Percentiles rank a stretch among this genome's conserved stretches.
These are phyloP conservation scores for Selenicereus undatus DNA, from an alignment of 148 eudicot species.

Conservation along the genomic window DNA sequence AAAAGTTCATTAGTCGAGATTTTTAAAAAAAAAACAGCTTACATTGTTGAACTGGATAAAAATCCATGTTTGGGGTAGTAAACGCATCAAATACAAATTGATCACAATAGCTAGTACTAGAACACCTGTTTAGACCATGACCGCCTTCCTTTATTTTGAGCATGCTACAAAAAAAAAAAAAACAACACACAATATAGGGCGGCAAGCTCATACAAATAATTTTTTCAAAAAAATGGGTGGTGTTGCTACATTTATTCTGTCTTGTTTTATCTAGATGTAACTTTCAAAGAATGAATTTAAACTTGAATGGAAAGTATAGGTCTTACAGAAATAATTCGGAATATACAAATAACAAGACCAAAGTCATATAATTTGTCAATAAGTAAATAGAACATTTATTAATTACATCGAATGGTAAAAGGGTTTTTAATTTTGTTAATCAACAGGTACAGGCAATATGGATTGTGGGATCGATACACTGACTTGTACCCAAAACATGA, in stretches of 20 bases:
- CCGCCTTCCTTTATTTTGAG: no score
- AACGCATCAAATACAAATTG: no score
- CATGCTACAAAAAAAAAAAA: no score
- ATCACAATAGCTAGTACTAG: no score
- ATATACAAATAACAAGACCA: not conserved
- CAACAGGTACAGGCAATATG: conserved; percentile 73
- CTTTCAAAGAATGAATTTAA: not conserved
- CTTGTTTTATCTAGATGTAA: not conserved
- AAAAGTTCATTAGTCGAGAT: no score
- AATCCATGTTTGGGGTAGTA: no score
- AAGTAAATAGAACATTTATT: no score
- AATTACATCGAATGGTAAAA: not conserved
- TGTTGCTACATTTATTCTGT: not conserved
- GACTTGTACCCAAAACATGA: conserved; percentile 58
- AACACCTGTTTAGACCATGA: no score
- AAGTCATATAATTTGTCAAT: not conserved
- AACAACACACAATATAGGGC: no score
- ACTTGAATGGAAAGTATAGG: not conserved
- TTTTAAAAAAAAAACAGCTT: no score
- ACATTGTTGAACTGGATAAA: no score
- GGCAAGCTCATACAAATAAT: no score
- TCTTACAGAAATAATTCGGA: not conserved
- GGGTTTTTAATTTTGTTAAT: not conserved
- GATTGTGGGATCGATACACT: conserved; percentile 79
- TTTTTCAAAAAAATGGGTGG: not conserved